A percentile compares a stretch with the other conserved stretches of the same genome.
Evolutionary conservation across 352 stramenopile species (phyloP).

Genomic region (Blastocystis hominis): DNA sequence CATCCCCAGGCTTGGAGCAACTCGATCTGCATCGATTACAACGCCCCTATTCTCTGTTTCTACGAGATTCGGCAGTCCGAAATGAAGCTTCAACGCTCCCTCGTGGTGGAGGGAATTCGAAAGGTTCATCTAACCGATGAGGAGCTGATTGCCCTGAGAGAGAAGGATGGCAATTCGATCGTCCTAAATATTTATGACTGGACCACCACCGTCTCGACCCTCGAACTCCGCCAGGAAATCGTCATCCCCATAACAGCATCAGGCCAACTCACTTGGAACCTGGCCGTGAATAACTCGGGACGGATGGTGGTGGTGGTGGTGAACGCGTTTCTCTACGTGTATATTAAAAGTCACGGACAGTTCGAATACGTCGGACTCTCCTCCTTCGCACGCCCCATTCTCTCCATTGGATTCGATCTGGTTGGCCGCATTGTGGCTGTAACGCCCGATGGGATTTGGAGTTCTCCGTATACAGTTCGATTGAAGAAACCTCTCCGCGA

Average conservation of each 20-base stretch:
- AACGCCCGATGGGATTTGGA: not conserved
- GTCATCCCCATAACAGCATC: not conserved
- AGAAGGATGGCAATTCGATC: not conserved
- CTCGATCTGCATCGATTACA: not conserved
- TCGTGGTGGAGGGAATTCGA: not conserved
- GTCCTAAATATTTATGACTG: not conserved
- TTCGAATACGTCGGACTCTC: not conserved
- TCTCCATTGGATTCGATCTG: not conserved
- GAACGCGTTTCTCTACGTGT: not conserved
- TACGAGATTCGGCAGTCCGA: not conserved
- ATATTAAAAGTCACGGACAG: not conserved
- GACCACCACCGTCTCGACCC: not conserved
- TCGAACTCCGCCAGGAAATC: not conserved
- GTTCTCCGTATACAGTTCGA: not conserved
- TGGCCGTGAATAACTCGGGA: not conserved
- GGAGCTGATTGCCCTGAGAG: not conserved
- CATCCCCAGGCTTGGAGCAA: not conserved
- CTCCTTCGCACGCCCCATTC: not conserved
- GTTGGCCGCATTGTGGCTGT: not conserved
- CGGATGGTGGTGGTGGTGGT: not conserved
- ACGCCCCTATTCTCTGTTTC: not conserved
- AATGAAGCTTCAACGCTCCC: not conserved
- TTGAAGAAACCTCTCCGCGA: not conserved
- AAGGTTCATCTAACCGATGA: not conserved
- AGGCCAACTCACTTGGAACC: not conserved